A percentile compares a stretch with the other conserved stretches of the same genome.
These are phyloP conservation scores for Aethionema arabicum DNA, from an alignment of 345 rosid genomes.

Conservation along the genomic window DNA sequence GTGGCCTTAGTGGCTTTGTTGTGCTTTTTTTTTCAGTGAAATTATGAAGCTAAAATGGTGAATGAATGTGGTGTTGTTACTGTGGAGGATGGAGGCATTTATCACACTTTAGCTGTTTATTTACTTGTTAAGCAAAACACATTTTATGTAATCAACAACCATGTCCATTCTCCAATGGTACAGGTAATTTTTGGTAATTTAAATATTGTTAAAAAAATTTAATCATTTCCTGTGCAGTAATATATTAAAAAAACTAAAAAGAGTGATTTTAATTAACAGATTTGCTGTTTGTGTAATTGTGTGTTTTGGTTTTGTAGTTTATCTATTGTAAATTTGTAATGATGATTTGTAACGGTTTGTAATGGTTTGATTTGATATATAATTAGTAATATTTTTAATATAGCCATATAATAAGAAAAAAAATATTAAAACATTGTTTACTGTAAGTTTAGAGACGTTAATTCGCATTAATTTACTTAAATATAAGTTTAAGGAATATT, in stretches of 20 bases:
- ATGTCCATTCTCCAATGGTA: too few species aligned
- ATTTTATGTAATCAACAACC: too few species aligned
- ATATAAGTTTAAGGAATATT: background rate
- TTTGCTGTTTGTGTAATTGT: background rate
- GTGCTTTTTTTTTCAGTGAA: constrained; percentile 27
- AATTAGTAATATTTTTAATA: background rate
- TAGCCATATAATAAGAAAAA: too few species aligned
- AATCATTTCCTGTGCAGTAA: too few species aligned
- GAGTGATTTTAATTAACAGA: background rate
- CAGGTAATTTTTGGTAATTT: too few species aligned
- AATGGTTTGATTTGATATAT: constrained; percentile 11
- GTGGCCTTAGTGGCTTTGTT: constrained; percentile 24
- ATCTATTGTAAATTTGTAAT: too few species aligned
- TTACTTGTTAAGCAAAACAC: too few species aligned
- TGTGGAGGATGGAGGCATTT: constrained; percentile 22
- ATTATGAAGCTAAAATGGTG: constrained; percentile 32
- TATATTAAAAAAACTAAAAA: too few species aligned
- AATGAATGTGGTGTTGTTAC: constrained; percentile 17
- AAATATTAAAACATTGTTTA: too few species aligned
- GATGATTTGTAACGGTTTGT: too few species aligned
- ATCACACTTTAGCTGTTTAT: constrained; percentile 22
- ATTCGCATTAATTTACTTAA: background rate
- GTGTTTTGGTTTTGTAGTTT: background rate
- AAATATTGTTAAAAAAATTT: too few species aligned
- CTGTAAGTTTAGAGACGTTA: background rate